A percentile compares a stretch with the other conserved stretches of the same genome.
These are phyloP conservation scores for Gliomastix tumulicola DNA, from an alignment of 2,329 filamentous ascomycete genomes.

Conservation along the genomic window DNA sequence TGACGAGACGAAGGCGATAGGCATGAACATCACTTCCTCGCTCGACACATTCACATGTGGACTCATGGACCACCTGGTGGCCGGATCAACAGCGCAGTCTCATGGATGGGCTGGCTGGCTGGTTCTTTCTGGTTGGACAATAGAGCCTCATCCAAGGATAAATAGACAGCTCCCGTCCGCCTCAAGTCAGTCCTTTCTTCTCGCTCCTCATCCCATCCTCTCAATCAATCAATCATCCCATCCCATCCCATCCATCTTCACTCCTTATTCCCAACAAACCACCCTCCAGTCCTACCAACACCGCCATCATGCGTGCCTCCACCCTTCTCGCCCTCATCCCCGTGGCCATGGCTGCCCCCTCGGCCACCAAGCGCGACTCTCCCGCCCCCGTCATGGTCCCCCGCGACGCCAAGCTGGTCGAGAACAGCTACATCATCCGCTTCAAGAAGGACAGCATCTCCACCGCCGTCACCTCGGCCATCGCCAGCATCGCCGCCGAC, in stretches of 20 bases:
- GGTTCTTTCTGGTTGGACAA: too few relatives aligned
- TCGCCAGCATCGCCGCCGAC: slow-evolving; percentile 17
- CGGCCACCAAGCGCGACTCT: slow-evolving; percentile 15
- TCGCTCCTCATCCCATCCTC: background rate
- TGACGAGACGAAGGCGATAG: too few relatives aligned
- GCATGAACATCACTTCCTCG: too few relatives aligned
- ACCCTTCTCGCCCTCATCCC: slow-evolving; percentile 23
- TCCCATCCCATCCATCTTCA: background rate
- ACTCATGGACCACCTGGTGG: too few relatives aligned
- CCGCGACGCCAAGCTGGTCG: slow-evolving; percentile 19
- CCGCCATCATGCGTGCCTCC: slow-evolving; percentile 19
- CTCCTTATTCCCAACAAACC: background rate
- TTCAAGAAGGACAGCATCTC: slow-evolving; percentile 16
- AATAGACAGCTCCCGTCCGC: background rate
- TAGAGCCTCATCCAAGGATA: background rate
- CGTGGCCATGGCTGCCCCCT: slow-evolving; percentile 20
- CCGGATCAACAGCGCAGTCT: too few relatives aligned
- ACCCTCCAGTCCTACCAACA: background rate
- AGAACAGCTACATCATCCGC: slow-evolving; percentile 29
- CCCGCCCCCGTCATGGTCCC: slow-evolving; percentile 25
- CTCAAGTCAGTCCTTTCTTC: background rate
- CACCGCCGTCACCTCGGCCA: slow-evolving; percentile 14
- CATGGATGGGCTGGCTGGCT: too few relatives aligned
- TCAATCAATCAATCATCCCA: background rate
- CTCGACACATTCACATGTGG: too few relatives aligned